Base-by-base conservation (phyloP, 2,329 filamentous ascomycete species). In the Curvularia lunata region DNA sequence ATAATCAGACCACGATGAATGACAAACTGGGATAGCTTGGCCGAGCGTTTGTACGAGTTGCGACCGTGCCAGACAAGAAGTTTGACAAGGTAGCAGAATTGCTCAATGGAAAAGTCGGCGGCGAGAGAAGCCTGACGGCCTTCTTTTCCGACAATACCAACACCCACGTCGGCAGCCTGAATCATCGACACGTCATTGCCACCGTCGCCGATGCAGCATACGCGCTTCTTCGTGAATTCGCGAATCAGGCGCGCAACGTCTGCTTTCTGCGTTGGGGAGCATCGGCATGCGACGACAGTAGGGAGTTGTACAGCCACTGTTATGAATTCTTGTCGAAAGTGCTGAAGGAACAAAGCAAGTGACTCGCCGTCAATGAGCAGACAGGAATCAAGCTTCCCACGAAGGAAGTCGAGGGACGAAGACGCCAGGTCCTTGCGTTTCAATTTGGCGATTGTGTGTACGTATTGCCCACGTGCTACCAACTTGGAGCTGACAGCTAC, bases 131-230 rank as follows among this genome's bases (percentile, higher is more conserved):
- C 95, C 80, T 99, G 95, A 21, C 91, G 88, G 32, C 95, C 95
- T 81, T 99, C 95, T 81, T 99, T 99, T 59, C 95, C 95, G 0
- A 98, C 95, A 61, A 99, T 99, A 60, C 95, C 95, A 25, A 99
- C 94, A 59, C 96, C 96, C 0, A 99, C 93, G 71, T 99, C 95
- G 0, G 96, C 95, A 7, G 95, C 94, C 81, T 98, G 95, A 67
- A 99, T 99, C 95, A 99, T 99, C 66, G 90, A 94, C 5, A 99
- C 95, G 75, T 99, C 96, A 78, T 99, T 99, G 68, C 96, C 95
- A 65, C 95, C 95, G 72, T 99, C 95, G 37, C 95, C 95, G 66
- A 99, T 99, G 74, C 95, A 98, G 79, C 93, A 97, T 16, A 98
- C 91, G 13, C 96, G 90, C 78, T 98, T 98, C 77, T 91, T 92